Evolutionary conservation across 169 alveolate species (phyloP).

Genomic region (Eimeria maxima): DNA sequence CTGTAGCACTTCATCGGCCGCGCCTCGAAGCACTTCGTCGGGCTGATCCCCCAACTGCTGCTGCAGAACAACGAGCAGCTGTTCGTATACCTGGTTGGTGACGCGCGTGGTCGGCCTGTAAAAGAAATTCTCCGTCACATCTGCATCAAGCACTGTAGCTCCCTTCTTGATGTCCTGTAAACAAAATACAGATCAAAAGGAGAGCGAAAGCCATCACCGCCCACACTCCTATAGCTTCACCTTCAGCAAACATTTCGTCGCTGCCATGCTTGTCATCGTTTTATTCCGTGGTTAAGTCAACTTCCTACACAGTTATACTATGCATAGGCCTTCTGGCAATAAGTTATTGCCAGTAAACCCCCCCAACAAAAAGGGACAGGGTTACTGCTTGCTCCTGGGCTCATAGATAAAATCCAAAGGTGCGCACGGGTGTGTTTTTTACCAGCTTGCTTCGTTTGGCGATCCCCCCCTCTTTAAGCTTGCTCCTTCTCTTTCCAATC

Average conservation of each 20-base stretch:
- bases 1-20: conserved; percentile 96
- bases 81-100: conserved; percentile 94
- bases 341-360: not conserved
- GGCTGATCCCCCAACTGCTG: conserved; percentile 95
- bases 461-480: conserved; percentile 85
- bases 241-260: not conserved
- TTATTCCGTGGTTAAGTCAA: too few species aligned
- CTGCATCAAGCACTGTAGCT: conserved; percentile 92
- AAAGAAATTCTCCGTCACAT: conserved; percentile 90
- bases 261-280: too few species aligned
- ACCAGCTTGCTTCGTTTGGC: conserved; percentile 60
- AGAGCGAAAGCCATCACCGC: not conserved
- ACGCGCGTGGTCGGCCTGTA: conserved; percentile 96
- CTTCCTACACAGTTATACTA: too few species aligned
- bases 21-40: conserved; percentile 94
- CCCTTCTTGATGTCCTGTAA: conserved; percentile 89
- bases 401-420: not conserved
- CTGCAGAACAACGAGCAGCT: conserved; percentile 92
- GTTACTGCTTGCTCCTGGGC: not conserved
- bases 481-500: conserved; percentile 78
- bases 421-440: not conserved
- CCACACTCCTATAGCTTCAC: not conserved
- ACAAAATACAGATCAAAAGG: not conserved
- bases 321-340: not conserved
- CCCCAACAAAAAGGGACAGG: not conserved